phyloP scores from a whole-genome alignment of 768 basidiomycete genomes.

The Solioccasus polychromus region DNA sequence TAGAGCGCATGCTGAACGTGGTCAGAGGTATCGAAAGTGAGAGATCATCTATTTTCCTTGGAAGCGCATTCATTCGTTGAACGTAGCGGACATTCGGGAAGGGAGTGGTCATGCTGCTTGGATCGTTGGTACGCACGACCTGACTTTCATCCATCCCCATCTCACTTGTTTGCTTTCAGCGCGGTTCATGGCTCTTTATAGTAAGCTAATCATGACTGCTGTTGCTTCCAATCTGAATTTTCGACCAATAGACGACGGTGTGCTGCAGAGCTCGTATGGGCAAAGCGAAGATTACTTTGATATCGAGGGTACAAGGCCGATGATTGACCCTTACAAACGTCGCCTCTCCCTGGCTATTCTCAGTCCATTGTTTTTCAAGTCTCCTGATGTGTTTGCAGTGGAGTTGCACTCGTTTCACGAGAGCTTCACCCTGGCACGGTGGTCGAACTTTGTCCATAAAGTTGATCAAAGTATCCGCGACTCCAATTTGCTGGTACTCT shows the following conservation, averaged over 20 bases:
- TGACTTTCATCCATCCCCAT: not conserved
- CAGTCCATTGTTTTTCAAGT: slow-evolving; percentile 21
- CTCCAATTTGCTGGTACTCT: slow-evolving; percentile 28
- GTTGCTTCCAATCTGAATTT: not conserved
- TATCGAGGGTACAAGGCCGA: slow-evolving; percentile 20
- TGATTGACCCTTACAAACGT: slow-evolving; percentile 18
- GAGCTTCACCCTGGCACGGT: slow-evolving; percentile 24
- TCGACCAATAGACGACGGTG: slow-evolving; percentile 22
- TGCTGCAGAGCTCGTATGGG: slow-evolving; percentile 29
- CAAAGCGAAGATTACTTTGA: slow-evolving; percentile 32
- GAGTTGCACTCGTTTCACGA: slow-evolving; percentile 29
- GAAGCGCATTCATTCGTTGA: not conserved
- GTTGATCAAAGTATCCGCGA: slow-evolving; percentile 32
- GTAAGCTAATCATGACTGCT: slow-evolving; percentile 14
- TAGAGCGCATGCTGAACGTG: slow-evolving; percentile 26
- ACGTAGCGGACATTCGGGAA: slow-evolving; percentile 10
- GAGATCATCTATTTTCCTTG: not conserved
- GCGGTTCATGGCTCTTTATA: slow-evolving; percentile 29
- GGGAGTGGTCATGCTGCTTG: slow-evolving; percentile 19
- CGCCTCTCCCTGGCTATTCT: slow-evolving; percentile 16
- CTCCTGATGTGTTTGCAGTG: slow-evolving; percentile 27
- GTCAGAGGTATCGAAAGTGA: slow-evolving; percentile 29
- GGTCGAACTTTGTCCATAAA: slow-evolving; percentile 30
- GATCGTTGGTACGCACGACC: slow-evolving; percentile 21
- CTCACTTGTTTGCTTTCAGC: slow-evolving; percentile 16